Conservation (phyloP, 169 alveolate genomes). For the Perkinsus chesapeaki region DNA sequence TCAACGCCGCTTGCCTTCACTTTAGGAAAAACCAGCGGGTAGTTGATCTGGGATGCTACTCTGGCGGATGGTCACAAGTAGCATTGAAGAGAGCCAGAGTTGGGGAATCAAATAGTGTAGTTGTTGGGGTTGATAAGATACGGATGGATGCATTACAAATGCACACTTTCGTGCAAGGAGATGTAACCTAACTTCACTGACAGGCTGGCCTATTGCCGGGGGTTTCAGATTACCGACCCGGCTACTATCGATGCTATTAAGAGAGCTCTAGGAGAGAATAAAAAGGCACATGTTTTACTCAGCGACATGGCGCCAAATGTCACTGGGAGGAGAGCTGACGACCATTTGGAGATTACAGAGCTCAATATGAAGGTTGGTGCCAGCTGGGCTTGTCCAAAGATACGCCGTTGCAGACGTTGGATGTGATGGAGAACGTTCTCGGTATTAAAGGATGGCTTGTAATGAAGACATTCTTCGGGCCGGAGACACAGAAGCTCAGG, state of each 20-base stretch:
- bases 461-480: neutral
- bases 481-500: neutral
- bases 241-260: neutral
- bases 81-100: slow-evolving; percentile 29
- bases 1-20: neutral
- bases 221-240: neutral
- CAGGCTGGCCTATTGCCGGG: neutral
- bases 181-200: neutral
- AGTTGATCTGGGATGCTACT: slow-evolving; percentile 42
- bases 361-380: neutral
- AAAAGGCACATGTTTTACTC: neutral
- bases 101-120: neutral
- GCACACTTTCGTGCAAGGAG: slow-evolving; percentile 12
- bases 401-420: neutral
- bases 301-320: neutral
- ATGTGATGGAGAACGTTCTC: neutral
- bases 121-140: slow-evolving; percentile 19
- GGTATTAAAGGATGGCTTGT: neutral
- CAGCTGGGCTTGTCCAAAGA: neutral
- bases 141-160: slow-evolving; percentile 21
- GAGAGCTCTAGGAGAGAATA: neutral
- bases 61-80: slow-evolving; percentile 43
- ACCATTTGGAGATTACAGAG: neutral
- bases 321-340: neutral
- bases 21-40: slow-evolving; percentile 20